These are phyloP conservation scores for Sergeia podlipaevii DNA, from an alignment of 208 protist genomes.

Conservation along the genomic window DNA sequence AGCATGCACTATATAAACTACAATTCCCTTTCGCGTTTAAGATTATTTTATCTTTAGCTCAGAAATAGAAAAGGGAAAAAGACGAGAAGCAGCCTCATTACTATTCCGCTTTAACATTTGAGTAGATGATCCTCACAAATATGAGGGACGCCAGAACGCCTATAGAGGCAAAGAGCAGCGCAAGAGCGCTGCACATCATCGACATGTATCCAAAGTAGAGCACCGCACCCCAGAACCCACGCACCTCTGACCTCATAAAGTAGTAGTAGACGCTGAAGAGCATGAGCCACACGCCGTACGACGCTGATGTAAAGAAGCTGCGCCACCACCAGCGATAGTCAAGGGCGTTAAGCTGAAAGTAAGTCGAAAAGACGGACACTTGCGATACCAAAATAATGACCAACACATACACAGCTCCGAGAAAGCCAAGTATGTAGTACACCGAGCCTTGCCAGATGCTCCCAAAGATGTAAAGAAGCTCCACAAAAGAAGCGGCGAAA, in stretches of 20 bases:
- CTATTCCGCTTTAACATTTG: constrained; percentile 33
- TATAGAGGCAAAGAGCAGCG: constrained; percentile 41
- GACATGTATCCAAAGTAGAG: constrained; percentile 71
- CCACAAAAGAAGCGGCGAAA: constrained; percentile 97
- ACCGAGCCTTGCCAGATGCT: constrained; percentile 82
- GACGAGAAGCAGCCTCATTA: not conserved
- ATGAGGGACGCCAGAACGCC: constrained; percentile 52
- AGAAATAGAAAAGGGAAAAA: constrained; percentile 7
- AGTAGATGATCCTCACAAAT: constrained; percentile 55
- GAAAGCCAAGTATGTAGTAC: constrained; percentile 96
- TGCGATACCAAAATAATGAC: constrained; percentile 91
- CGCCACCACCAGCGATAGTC: constrained; percentile 97
- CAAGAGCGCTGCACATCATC: constrained; percentile 25
- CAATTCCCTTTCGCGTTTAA: too few relatives aligned
- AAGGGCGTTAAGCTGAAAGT: constrained; percentile 93
- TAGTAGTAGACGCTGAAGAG: constrained; percentile 91
- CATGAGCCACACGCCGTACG: constrained; percentile 87
- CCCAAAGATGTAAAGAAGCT: constrained; percentile 96
- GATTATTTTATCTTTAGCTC: too few relatives aligned
- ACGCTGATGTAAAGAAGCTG: constrained; percentile 80
- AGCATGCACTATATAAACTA: too few relatives aligned
- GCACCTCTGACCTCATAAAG: constrained; percentile 52
- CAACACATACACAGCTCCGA: constrained; percentile 94
- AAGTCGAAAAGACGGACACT: constrained; percentile 93
- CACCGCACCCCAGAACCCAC: constrained; percentile 28